These are phyloP conservation scores for Cladorrhinum sp. DNA, from an alignment of 2,329 filamentous ascomycete species.

Conservation along the genomic window DNA sequence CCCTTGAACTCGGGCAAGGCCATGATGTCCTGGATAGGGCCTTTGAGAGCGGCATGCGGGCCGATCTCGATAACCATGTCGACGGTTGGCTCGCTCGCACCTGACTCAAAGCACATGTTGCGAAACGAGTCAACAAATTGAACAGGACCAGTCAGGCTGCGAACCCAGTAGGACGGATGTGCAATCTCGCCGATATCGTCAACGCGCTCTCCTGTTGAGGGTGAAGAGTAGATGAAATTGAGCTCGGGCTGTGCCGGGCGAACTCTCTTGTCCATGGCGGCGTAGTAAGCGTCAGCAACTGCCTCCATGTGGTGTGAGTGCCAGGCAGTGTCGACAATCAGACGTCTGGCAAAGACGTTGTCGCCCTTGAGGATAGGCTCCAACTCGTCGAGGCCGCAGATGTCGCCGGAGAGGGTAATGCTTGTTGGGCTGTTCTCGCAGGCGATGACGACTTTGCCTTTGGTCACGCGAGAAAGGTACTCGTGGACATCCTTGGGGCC, in stretches of 20 bases:
- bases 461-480: constrained; percentile 19
- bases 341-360: constrained; percentile 35
- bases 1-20: constrained; percentile 20
- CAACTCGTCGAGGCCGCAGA: constrained; percentile 30
- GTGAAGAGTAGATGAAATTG: constrained; percentile 24
- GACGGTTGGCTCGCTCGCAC: constrained; percentile 21
- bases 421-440: constrained; percentile 28
- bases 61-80: constrained; percentile 35
- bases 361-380: constrained; percentile 30
- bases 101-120: constrained; percentile 23
- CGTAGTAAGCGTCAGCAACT: constrained; percentile 34
- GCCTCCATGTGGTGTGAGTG: constrained; percentile 42
- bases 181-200: constrained; percentile 18
- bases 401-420: constrained; percentile 29
- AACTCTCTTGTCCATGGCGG: constrained; percentile 24
- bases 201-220: constrained; percentile 27
- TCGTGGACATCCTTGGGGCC: constrained; percentile 14
- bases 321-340: constrained; percentile 42
- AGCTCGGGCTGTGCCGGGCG: constrained; percentile 25
- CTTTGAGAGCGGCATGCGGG: constrained; percentile 36
- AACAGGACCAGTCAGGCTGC: constrained; percentile 36
- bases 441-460: constrained; percentile 24
- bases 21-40: constrained; percentile 35
- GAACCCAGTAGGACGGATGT: constrained; percentile 25
- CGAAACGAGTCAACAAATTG: constrained; percentile 33